These are phyloP conservation scores for Glycine latifolia DNA, from an alignment of 306 rosid species.

Conservation along the genomic window DNA sequence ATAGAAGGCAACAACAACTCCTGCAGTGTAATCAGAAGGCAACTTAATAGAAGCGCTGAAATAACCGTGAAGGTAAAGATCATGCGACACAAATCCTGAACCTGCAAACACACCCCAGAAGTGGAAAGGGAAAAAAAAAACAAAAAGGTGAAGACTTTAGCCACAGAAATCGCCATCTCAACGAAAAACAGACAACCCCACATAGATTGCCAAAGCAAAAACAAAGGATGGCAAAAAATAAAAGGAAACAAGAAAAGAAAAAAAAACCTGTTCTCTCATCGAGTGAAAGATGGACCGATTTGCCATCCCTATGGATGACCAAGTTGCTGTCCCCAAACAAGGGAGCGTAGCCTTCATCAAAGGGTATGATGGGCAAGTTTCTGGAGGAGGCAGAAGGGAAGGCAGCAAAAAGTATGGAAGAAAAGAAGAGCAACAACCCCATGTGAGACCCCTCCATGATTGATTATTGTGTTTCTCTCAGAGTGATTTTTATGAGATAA, in stretches of 20 bases:
- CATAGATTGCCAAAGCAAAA: not conserved
- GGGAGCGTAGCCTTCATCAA: constrained; percentile 85
- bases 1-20: constrained; percentile 96
- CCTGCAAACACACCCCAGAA: constrained; percentile 59
- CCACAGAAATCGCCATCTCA: constrained; percentile 21
- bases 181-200: not conserved
- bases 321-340: constrained; percentile 90
- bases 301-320: constrained; percentile 76
- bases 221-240: not conserved
- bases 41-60: constrained; percentile 95
- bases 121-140: not conserved
- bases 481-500: constrained; percentile 6
- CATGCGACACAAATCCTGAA: constrained; percentile 95
- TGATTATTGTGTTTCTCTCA: not conserved
- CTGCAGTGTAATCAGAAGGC: constrained; percentile 95
- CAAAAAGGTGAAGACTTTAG: constrained; percentile 22
- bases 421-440: constrained; percentile 44
- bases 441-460: constrained; percentile 55
- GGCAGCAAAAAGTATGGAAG: constrained; percentile 36
- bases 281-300: constrained; percentile 85
- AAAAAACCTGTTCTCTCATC: constrained; percentile 81
- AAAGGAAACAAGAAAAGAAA: not conserved
- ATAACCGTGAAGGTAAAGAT: constrained; percentile 88
- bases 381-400: constrained; percentile 54
- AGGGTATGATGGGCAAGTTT: constrained; percentile 65